Conservation (phyloP, 148 eudicot species). For the Simmondsia chinensis region DNA sequence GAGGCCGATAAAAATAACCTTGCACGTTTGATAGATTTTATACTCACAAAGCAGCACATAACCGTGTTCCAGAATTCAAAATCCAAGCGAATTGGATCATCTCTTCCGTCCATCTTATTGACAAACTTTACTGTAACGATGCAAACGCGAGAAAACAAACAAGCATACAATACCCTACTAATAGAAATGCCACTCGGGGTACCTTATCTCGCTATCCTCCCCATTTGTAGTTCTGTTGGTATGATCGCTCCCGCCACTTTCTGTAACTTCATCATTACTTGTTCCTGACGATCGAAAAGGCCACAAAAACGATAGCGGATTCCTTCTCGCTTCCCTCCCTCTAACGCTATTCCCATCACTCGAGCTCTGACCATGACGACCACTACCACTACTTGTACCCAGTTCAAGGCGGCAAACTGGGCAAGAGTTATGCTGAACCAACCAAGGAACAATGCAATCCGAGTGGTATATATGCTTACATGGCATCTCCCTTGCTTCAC, state of each 20-base stretch:
- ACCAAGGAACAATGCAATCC: constrained; percentile 91
- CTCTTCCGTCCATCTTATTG: too few species aligned
- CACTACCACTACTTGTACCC: constrained; percentile 29
- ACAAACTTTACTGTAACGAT: too few species aligned
- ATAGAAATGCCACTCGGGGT: too few species aligned
- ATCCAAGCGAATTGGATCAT: too few species aligned
- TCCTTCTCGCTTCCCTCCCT: constrained; percentile 50
- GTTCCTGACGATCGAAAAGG: constrained; percentile 67
- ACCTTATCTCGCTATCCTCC: too few species aligned
- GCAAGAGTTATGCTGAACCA: constrained; percentile 90
- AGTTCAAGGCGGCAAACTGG: constrained; percentile 91
- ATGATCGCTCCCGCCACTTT: constrained; percentile 24
- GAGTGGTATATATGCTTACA: constrained; percentile 83
- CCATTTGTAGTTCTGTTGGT: too few species aligned
- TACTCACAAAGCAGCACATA: too few species aligned
- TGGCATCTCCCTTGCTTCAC: constrained; percentile 87
- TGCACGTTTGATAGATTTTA: too few species aligned
- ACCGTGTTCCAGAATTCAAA: too few species aligned
- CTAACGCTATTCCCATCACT: constrained; percentile 20
- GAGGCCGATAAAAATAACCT: too few species aligned
- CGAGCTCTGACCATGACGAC: constrained; percentile 19
- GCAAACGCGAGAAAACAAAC: too few species aligned
- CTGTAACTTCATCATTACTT: constrained; percentile 13
- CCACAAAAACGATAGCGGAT: constrained; percentile 62
- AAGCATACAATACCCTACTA: too few species aligned